Conservation (phyloP, 2,329 filamentous ascomycete genomes). For the Arthrobotrys entomopaga region DNA sequence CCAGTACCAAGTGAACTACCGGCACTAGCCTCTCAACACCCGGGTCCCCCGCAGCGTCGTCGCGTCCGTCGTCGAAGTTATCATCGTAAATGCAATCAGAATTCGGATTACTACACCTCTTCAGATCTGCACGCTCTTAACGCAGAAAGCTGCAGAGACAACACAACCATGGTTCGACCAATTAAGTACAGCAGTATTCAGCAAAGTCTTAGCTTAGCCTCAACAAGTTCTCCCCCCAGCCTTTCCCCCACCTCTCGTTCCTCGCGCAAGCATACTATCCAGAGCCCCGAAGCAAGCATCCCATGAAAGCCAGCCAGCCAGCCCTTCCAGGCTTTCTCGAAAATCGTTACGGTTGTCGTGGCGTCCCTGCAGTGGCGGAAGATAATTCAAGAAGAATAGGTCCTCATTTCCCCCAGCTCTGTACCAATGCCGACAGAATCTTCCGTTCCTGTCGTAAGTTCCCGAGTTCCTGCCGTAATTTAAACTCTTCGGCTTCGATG, state of each 20-base stretch:
- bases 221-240: too few species aligned
- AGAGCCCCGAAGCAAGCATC: neutral
- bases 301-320: neutral
- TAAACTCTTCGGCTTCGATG: constrained; percentile 45
- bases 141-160: constrained; percentile 48
- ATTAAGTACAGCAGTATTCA: too few species aligned
- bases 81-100: neutral
- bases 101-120: constrained; percentile 5
- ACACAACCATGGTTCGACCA: constrained; percentile 28
- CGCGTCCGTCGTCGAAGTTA: neutral
- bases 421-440: constrained; percentile 29
- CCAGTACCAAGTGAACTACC: constrained; percentile 15
- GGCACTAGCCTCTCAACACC: neutral
- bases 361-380: constrained; percentile 43
- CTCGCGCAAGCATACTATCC: neutral
- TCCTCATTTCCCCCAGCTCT: constrained; percentile 8
- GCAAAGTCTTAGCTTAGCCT: too few species aligned
- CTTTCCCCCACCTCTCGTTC: too few species aligned
- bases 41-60: neutral
- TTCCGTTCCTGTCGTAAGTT: constrained; percentile 39
- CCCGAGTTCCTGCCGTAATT: constrained; percentile 32
- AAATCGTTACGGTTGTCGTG: constrained; percentile 20
- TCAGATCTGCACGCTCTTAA: constrained; percentile 17
- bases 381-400: constrained; percentile 6
- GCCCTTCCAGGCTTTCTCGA: neutral